Evolutionary conservation across 2,329 filamentous ascomycete genomes (phyloP).

Genomic region (Sarocladium kiliense): DNA sequence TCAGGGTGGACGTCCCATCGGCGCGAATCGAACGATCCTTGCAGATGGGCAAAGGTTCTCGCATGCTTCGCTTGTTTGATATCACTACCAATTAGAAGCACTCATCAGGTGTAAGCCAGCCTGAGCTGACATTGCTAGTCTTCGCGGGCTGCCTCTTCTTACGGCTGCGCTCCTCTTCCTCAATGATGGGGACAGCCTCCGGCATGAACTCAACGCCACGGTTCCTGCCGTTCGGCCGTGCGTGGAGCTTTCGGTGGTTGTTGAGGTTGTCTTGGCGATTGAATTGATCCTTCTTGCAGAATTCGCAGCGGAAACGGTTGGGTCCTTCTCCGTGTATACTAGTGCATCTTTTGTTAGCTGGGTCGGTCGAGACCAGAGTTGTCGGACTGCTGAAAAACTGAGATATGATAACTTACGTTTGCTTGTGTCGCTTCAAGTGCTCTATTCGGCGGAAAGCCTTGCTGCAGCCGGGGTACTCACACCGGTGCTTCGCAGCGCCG

Average conservation of each 20-base stretch:
- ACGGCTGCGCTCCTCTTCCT: slow-evolving; percentile 33
- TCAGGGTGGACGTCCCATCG: too few relatives aligned
- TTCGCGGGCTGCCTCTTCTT: slow-evolving; percentile 34
- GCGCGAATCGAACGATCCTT: too few relatives aligned
- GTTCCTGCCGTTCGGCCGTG: slow-evolving; percentile 32
- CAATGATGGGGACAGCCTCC: slow-evolving; percentile 32
- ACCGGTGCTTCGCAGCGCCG: slow-evolving; percentile 37
- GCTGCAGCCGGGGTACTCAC: slow-evolving; percentile 40
- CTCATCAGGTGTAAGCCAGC: slow-evolving; percentile 4
- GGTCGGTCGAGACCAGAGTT: neutral
- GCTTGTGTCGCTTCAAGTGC: slow-evolving; percentile 50
- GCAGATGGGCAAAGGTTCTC: too few relatives aligned
- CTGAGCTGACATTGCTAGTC: slow-evolving; percentile 16
- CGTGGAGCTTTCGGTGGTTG: slow-evolving; percentile 36
- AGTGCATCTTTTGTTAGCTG: slow-evolving; percentile 2
- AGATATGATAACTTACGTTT: slow-evolving; percentile 39
- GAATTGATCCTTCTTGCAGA: slow-evolving; percentile 36
- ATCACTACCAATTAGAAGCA: too few relatives aligned
- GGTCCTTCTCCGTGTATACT: slow-evolving; percentile 34
- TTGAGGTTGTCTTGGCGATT: slow-evolving; percentile 37
- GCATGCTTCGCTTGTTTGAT: too few relatives aligned
- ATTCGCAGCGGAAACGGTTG: slow-evolving; percentile 35
- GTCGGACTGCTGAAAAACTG: neutral
- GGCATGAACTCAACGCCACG: slow-evolving; percentile 35
- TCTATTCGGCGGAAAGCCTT: slow-evolving; percentile 48